A percentile compares a stretch with the other conserved stretches of the same genome.
These are phyloP conservation scores for Agaricales sp. DNA, from an alignment of 1,284 basidiomycete species.

Conservation along the genomic window DNA sequence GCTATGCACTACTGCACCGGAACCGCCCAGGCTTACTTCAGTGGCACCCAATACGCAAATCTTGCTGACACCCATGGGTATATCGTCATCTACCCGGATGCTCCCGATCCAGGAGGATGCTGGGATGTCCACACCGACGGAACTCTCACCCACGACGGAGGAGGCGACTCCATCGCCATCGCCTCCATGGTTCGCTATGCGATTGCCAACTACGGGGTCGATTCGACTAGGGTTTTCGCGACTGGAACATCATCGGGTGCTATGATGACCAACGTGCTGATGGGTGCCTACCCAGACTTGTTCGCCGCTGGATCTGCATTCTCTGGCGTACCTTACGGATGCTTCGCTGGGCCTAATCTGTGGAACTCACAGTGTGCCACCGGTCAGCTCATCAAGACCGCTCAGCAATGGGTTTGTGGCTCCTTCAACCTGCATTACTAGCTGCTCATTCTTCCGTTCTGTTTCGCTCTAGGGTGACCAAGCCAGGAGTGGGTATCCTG, in stretches of 20 bases:
- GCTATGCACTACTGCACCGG: slow-evolving; percentile 43
- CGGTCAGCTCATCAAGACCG: slow-evolving; percentile 34
- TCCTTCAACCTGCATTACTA: slow-evolving; percentile 4
- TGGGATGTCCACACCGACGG: slow-evolving; percentile 42
- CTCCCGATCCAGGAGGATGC: slow-evolving; percentile 36
- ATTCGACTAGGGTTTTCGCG: slow-evolving; percentile 33
- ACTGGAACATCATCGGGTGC: slow-evolving; percentile 45
- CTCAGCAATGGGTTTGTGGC: slow-evolving; percentile 34
- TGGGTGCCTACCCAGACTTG: slow-evolving; percentile 44
- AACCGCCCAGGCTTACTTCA: slow-evolving; percentile 40
- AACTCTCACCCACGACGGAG: slow-evolving; percentile 42
- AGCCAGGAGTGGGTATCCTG: background rate
- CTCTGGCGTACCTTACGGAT: slow-evolving; percentile 45
- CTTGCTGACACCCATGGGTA: slow-evolving; percentile 36
- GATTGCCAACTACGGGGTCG: slow-evolving; percentile 36
- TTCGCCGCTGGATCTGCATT: slow-evolving; percentile 37
- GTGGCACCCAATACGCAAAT: slow-evolving; percentile 34
- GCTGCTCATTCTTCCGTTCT: slow-evolving; percentile 6
- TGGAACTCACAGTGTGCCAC: slow-evolving; percentile 40
- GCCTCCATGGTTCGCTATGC: slow-evolving; percentile 37
- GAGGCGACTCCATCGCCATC: slow-evolving; percentile 44
- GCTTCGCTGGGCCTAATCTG: slow-evolving; percentile 33
- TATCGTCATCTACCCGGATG: slow-evolving; percentile 37
- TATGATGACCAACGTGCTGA: slow-evolving; percentile 52
- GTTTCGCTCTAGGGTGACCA: slow-evolving; percentile 2